These are phyloP conservation scores for Phytophthora cactorum DNA, from an alignment of 352 stramenopile species.

Conservation along the genomic window DNA sequence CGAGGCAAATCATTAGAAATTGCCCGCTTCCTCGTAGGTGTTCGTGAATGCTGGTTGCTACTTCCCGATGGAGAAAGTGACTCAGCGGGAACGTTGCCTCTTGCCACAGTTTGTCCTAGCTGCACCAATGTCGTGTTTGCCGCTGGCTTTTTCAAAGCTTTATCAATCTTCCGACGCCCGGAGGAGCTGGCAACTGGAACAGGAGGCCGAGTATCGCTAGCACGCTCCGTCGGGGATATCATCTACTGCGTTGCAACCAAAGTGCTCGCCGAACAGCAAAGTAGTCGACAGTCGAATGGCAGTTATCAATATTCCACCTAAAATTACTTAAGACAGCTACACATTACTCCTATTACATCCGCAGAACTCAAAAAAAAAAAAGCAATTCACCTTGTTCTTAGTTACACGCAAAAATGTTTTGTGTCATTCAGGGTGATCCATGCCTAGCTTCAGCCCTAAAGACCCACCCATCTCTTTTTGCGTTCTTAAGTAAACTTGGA, in stretches of 20 bases:
- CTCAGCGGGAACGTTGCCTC: slow-evolving; percentile 19
- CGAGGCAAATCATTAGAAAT: slow-evolving; percentile 42
- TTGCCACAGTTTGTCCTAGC: slow-evolving; percentile 37
- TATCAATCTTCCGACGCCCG: slow-evolving; percentile 21
- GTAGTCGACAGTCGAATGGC: not conserved
- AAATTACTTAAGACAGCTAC: slow-evolving; percentile 6
- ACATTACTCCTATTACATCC: not conserved
- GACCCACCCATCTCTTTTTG: not conserved
- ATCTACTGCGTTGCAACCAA: not conserved
- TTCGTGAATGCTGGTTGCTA: slow-evolving; percentile 23
- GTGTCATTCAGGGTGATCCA: slow-evolving; percentile 27
- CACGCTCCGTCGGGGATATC: slow-evolving; percentile 22
- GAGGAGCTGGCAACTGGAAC: slow-evolving; percentile 15
- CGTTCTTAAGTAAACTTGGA: slow-evolving; percentile 58
- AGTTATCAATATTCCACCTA: slow-evolving; percentile 16
- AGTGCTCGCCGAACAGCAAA: not conserved
- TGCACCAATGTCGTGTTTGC: slow-evolving; percentile 35
- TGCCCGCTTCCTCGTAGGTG: slow-evolving; percentile 20
- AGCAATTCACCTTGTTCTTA: slow-evolving; percentile 40
- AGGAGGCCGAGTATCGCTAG: slow-evolving; percentile 12
- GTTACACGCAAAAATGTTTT: slow-evolving; percentile 46
- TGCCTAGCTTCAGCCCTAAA: slow-evolving; percentile 1
- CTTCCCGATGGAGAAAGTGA: slow-evolving; percentile 1
- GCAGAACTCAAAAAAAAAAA: slow-evolving; percentile 23
- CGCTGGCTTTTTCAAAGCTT: slow-evolving; percentile 30